Conservation (phyloP, 345 rosid species). For the Syzygium jambos region DNA sequence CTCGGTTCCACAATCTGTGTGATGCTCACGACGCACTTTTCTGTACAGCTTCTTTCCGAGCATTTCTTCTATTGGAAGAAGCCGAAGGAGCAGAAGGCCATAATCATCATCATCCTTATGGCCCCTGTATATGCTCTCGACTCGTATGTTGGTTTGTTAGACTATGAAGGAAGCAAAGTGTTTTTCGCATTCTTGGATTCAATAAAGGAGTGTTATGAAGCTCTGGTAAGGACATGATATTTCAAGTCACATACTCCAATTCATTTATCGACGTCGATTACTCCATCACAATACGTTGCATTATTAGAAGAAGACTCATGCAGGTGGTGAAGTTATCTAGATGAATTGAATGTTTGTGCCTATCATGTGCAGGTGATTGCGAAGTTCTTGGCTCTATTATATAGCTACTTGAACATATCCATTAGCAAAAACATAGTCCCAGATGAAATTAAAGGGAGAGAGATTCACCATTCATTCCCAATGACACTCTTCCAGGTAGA, state of each 20-base stretch:
- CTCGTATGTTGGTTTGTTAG: conserved; percentile 72
- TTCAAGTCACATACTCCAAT: background rate
- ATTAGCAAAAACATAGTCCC: conserved; percentile 64
- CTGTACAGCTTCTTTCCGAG: conserved; percentile 66
- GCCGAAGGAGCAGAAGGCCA: conserved; percentile 94
- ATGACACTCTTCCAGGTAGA: conserved; percentile 85
- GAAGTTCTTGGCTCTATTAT: conserved; percentile 82
- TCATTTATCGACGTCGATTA: background rate
- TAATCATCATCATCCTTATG: conserved; percentile 82
- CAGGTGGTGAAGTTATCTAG: background rate
- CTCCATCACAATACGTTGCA: background rate
- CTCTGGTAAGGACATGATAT: conserved; percentile 47
- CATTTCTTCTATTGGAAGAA: conserved; percentile 90
- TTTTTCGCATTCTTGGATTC: conserved; percentile 80
- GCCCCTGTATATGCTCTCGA: conserved; percentile 79
- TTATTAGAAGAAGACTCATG: background rate
- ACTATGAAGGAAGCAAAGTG: conserved; percentile 62
- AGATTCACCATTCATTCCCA: conserved; percentile 86
- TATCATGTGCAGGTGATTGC: conserved; percentile 70
- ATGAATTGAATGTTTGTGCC: background rate
- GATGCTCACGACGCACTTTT: conserved; percentile 63
- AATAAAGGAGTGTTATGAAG: conserved; percentile 90
- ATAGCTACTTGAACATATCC: conserved; percentile 80
- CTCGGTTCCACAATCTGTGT: conserved; percentile 55
- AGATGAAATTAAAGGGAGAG: conserved; percentile 83